phyloP scores from a whole-genome alignment of 2,329 filamentous ascomycete genomes.

The Cercospora beticola region DNA sequence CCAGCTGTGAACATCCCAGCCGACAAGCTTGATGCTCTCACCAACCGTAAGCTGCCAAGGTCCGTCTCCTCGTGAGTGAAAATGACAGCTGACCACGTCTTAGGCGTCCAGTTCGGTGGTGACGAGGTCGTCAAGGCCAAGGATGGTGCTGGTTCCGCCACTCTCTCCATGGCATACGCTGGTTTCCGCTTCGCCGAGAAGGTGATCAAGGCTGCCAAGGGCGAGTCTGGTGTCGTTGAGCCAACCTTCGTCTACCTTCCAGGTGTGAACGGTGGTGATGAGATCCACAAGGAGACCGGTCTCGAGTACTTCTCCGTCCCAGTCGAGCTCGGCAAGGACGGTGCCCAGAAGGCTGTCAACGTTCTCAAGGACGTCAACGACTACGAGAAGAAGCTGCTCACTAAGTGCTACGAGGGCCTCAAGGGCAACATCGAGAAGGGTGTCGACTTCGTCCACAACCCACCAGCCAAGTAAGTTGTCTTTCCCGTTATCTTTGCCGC shows the following conservation, averaged over 20 bases:
- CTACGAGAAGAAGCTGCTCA: slow-evolving; percentile 84
- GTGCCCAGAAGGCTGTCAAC: slow-evolving; percentile 82
- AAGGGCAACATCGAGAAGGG: slow-evolving; percentile 95
- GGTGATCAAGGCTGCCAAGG: slow-evolving; percentile 81
- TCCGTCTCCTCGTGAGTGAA: neutral
- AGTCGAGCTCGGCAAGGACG: slow-evolving; percentile 80
- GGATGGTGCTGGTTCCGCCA: slow-evolving; percentile 85
- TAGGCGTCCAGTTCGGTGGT: slow-evolving; percentile 89
- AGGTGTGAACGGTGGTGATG: slow-evolving; percentile 83
- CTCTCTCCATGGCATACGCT: slow-evolving; percentile 92
- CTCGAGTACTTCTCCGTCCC: slow-evolving; percentile 94
- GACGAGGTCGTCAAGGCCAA: slow-evolving; percentile 96
- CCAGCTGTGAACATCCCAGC: slow-evolving; percentile 76
- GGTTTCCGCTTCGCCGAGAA: slow-evolving; percentile 96
- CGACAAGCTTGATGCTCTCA: slow-evolving; percentile 85
- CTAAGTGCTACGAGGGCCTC: slow-evolving; percentile 72
- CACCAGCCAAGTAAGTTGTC: slow-evolving; percentile 72
- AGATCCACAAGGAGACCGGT: slow-evolving; percentile 78
- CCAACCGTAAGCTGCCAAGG: slow-evolving; percentile 65
- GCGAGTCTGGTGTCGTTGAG: slow-evolving; percentile 90
- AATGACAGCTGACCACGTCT: slow-evolving; percentile 15
- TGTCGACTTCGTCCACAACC: slow-evolving; percentile 81
- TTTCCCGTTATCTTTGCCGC: neutral
- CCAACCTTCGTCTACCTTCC: slow-evolving; percentile 94
- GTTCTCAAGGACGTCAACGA: slow-evolving; percentile 74